Evolutionary conservation across 805 yeast genomes (phyloP).

Genomic region (Ogataea angusta): DNA sequence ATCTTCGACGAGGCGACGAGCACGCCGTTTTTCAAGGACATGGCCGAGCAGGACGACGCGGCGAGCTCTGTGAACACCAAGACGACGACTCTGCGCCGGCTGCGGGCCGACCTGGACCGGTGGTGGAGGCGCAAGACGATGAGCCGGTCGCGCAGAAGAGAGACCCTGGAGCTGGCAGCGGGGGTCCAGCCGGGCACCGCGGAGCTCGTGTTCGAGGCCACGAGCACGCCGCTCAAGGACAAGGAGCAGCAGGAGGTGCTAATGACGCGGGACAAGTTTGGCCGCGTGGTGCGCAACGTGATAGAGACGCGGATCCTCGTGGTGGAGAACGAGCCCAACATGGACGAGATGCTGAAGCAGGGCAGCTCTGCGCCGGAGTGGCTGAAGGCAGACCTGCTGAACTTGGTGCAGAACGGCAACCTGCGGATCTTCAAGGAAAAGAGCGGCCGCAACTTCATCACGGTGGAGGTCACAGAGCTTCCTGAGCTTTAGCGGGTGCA

Average conservation of each 20-base stretch:
- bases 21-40: constrained; percentile 18
- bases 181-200: constrained; percentile 10
- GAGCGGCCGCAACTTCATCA: constrained; percentile 20
- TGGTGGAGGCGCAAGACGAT: constrained; percentile 17
- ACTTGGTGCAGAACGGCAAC: constrained; percentile 19
- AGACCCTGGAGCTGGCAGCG: constrained; percentile 2
- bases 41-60: constrained; percentile 5
- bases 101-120: constrained; percentile 15
- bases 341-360: constrained; percentile 14
- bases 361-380: constrained; percentile 18
- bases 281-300: constrained; percentile 4
- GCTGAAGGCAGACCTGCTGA: constrained; percentile 18
- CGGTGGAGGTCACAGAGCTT: constrained; percentile 21
- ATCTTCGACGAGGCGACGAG: constrained; percentile 18
- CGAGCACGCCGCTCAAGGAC: constrained; percentile 13
- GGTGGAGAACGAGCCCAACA: constrained; percentile 23
- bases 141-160: constrained; percentile 6
- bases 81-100: constrained; percentile 12
- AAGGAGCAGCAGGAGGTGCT: constrained; percentile 12
- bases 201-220: constrained; percentile 16
- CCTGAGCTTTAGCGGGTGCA: constrained; percentile 5
- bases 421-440: constrained; percentile 16
- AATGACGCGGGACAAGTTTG: constrained; percentile 8
- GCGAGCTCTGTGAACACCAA: constrained; percentile 9
- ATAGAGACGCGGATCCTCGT: constrained; percentile 21